phyloP scores from a whole-genome alignment of 768 basidiomycete species.

The Trametes cingulata region DNA sequence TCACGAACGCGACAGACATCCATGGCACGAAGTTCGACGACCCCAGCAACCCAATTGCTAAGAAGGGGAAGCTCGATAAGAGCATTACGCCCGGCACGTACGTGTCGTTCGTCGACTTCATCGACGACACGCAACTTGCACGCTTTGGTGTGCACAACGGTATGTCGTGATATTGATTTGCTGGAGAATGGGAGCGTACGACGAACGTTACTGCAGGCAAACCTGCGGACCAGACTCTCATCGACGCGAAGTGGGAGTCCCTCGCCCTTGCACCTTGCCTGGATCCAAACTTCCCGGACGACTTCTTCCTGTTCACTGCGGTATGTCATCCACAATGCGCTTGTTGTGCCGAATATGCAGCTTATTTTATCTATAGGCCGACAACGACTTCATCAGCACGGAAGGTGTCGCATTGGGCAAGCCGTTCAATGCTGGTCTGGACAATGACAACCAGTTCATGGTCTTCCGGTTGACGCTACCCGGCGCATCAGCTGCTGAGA shows the following conservation, averaged over 20 bases:
- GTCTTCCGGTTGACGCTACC: slow-evolving; percentile 64
- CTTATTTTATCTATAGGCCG: slow-evolving; percentile 38
- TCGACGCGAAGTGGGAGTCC: slow-evolving; percentile 70
- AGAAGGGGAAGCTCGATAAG: slow-evolving; percentile 46
- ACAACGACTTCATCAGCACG: slow-evolving; percentile 64
- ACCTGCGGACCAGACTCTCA: slow-evolving; percentile 51
- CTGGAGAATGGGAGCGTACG: neutral
- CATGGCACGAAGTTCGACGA: slow-evolving; percentile 55
- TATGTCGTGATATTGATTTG: slow-evolving; percentile 24
- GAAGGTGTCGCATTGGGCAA: slow-evolving; percentile 52
- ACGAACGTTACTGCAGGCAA: slow-evolving; percentile 36
- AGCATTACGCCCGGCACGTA: slow-evolving; percentile 55
- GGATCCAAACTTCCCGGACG: slow-evolving; percentile 54
- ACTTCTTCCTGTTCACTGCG: slow-evolving; percentile 67
- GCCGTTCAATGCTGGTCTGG: slow-evolving; percentile 53
- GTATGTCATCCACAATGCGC: slow-evolving; percentile 37
- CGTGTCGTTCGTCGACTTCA: slow-evolving; percentile 54
- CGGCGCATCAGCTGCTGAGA: slow-evolving; percentile 6
- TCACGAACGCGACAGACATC: slow-evolving; percentile 61
- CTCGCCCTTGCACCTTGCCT: slow-evolving; percentile 56
- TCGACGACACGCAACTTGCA: slow-evolving; percentile 54
- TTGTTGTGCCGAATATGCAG: neutral
- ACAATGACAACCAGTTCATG: slow-evolving; percentile 64
- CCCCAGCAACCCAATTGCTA: slow-evolving; percentile 52
- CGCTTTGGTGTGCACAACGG: slow-evolving; percentile 68